Percentiles rank a stretch among this genome's conserved stretches.
Conservation (phyloP, 2,329 filamentous ascomycete species). For the Aspergillus novofumigatus region DNA sequence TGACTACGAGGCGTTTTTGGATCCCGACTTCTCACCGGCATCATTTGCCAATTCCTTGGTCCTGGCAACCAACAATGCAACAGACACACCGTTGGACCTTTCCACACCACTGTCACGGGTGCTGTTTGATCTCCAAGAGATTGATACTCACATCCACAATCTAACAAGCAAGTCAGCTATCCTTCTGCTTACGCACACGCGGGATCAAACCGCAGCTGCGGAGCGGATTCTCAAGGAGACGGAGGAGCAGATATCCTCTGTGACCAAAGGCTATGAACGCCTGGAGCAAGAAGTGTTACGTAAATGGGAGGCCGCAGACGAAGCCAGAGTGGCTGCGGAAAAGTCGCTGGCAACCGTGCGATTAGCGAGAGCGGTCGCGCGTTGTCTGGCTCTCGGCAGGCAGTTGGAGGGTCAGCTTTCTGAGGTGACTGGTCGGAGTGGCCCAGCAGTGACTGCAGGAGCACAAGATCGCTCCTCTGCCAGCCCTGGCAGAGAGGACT, state of each 20-base stretch:
- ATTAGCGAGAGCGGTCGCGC: constrained; percentile 69
- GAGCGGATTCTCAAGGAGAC: constrained; percentile 69
- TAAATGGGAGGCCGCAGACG: constrained; percentile 79
- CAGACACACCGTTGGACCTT: constrained; percentile 84
- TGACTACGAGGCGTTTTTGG: constrained; percentile 88
- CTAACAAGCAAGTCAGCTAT: constrained; percentile 81
- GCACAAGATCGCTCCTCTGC: constrained; percentile 29
- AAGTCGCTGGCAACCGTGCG: constrained; percentile 76
- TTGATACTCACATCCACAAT: constrained; percentile 90
- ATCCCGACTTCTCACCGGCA: constrained; percentile 73
- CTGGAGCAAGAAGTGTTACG: constrained; percentile 81
- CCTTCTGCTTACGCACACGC: constrained; percentile 74
- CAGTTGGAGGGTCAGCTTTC: constrained; percentile 83
- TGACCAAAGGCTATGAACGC: constrained; percentile 81
- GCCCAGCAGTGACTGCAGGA: constrained; percentile 24
- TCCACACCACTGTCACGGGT: constrained; percentile 90
- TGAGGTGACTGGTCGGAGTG: constrained; percentile 55
- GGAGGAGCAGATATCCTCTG: constrained; percentile 70
- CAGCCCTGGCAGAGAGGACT: constrained; percentile 58
- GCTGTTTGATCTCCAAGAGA: constrained; percentile 93
- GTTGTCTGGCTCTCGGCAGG: constrained; percentile 75
- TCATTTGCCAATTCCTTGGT: constrained; percentile 86
- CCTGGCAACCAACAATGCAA: constrained; percentile 84
- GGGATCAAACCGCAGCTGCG: constrained; percentile 68
- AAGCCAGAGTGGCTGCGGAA: constrained; percentile 72